A percentile compares a stretch with the other conserved stretches of the same genome.
Evolutionary conservation across 345 rosid species (phyloP).

Genomic region (Syzygium grande): DNA sequence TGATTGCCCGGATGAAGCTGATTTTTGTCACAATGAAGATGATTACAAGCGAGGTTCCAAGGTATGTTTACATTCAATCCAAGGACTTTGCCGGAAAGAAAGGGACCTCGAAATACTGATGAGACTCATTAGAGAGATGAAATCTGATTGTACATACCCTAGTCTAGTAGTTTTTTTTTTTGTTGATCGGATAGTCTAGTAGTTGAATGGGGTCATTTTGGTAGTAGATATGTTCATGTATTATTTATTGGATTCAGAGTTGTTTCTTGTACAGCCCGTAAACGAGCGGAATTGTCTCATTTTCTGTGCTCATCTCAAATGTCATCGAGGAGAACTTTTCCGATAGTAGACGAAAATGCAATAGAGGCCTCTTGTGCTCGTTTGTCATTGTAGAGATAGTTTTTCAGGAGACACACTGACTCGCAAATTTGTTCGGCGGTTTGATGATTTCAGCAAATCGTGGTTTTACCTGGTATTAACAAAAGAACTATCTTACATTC

Average conservation of each 20-base stretch:
- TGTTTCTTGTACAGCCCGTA: neutral
- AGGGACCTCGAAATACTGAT: neutral
- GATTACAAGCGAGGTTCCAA: neutral
- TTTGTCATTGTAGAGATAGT: neutral
- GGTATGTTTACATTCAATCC: neutral
- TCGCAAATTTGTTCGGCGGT: neutral
- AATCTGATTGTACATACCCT: neutral
- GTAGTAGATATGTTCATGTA: neutral
- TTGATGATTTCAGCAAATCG: neutral
- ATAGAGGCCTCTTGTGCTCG: neutral
- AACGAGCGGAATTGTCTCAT: neutral
- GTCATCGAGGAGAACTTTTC: neutral
- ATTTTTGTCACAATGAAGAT: neutral
- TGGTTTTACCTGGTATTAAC: too few relatives aligned
- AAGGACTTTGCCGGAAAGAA: neutral
- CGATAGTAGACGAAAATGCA: neutral
- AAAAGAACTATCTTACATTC: neutral
- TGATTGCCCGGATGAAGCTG: neutral
- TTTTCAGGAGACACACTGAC: neutral
- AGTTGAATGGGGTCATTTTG: neutral
- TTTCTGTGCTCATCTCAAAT: neutral
- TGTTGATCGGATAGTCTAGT: too few relatives aligned
- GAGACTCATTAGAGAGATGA: neutral
- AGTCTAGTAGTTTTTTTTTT: neutral
- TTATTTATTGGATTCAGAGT: neutral